A percentile compares a stretch with the other conserved stretches of the same genome.
Evolutionary conservation across 208 protist genomes (phyloP).

Genomic region (Cochliopodium minus): DNA sequence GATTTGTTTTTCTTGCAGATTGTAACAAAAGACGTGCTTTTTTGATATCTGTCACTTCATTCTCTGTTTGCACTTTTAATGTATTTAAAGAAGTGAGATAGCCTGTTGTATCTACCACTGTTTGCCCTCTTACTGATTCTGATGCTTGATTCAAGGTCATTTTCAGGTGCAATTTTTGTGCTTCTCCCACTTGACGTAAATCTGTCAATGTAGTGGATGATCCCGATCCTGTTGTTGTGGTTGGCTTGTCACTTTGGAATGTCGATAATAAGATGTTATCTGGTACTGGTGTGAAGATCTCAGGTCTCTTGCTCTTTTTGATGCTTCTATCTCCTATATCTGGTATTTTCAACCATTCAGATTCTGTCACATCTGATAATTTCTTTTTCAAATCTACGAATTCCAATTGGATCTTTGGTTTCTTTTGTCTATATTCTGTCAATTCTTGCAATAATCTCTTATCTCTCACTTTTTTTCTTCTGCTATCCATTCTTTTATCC

Average conservation of each 20-base stretch:
- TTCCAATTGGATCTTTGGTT: slow-evolving; percentile 53
- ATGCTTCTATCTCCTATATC: slow-evolving; percentile 31
- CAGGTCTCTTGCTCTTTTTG: slow-evolving; percentile 17
- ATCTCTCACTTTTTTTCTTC: slow-evolving; percentile 41
- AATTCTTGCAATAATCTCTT: slow-evolving; percentile 25
- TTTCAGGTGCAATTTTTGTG: slow-evolving; percentile 35
- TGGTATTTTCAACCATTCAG: slow-evolving; percentile 46
- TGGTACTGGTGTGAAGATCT: slow-evolving; percentile 23
- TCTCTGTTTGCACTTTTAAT: slow-evolving; percentile 14
- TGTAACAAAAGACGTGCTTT: slow-evolving; percentile 53
- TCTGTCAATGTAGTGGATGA: slow-evolving; percentile 37
- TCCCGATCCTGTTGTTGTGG: too few species aligned
- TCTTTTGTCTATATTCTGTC: slow-evolving; percentile 21
- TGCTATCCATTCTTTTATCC: slow-evolving; percentile 38
- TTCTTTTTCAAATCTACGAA: slow-evolving; percentile 53
- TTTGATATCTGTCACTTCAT: slow-evolving; percentile 43
- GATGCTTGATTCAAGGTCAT: slow-evolving; percentile 42
- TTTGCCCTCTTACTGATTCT: slow-evolving; percentile 59
- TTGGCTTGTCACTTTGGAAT: background rate
- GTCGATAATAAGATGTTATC: slow-evolving; percentile 22
- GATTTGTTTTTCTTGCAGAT: slow-evolving; percentile 45
- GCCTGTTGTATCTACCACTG: slow-evolving; percentile 61
- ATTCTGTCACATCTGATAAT: slow-evolving; percentile 19
- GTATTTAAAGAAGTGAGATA: slow-evolving; percentile 59
- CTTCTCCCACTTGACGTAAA: slow-evolving; percentile 44